Conservation (phyloP, 331 rosid genomes). For the Pyracantha coccinea region DNA sequence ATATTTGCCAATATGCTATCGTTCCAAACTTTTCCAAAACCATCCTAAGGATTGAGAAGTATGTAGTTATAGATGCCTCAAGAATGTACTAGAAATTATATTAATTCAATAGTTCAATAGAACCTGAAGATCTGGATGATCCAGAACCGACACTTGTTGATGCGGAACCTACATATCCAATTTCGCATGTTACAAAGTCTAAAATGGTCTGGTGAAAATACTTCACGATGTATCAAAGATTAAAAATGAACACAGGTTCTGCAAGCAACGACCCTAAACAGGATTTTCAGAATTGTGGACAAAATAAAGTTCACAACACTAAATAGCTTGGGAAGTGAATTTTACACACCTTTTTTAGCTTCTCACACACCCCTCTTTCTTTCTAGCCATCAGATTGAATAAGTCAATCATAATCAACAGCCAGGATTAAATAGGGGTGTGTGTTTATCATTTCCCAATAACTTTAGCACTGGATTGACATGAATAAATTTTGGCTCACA, state of each 20-base stretch:
- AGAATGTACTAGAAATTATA: constrained; percentile 6
- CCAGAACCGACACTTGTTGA: constrained; percentile 60
- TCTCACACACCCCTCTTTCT: too few species aligned
- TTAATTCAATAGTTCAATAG: neutral
- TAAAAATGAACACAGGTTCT: neutral
- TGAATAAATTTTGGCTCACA: neutral
- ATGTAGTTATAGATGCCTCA: constrained; percentile 17
- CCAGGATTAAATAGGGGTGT: too few species aligned
- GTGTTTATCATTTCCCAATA: too few species aligned
- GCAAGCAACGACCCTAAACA: neutral
- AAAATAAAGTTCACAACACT: neutral
- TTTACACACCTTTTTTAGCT: too few species aligned
- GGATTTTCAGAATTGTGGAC: neutral
- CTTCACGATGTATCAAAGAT: neutral
- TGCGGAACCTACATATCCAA: constrained; percentile 45
- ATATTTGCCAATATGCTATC: constrained; percentile 51
- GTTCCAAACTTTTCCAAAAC: constrained; percentile 79
- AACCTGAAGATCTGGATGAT: constrained; percentile 92
- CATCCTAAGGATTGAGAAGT: constrained; percentile 55
- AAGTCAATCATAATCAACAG: too few species aligned
- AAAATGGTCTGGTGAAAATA: neutral
- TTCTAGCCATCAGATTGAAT: too few species aligned
- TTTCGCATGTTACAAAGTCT: constrained; percentile 13
- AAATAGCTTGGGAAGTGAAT: too few species aligned
- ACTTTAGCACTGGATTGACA: neutral